A percentile compares a stretch with the other conserved stretches of the same genome.
Conservation (phyloP, 345 rosid species). For the Citrus inodora region DNA sequence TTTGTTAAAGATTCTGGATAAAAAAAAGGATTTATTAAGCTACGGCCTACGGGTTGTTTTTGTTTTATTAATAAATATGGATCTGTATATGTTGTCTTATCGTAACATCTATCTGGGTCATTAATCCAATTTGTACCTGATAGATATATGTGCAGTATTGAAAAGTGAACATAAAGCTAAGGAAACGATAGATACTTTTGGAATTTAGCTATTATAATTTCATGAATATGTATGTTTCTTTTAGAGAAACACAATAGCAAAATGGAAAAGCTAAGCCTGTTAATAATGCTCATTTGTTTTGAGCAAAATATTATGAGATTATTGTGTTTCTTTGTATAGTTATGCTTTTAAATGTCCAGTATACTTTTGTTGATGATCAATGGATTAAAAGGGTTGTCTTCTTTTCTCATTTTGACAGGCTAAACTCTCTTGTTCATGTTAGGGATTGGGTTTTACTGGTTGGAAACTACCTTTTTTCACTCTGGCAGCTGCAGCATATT, state of each 20-base stretch:
- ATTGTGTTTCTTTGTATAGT: not conserved
- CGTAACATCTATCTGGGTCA: not conserved
- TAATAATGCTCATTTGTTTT: not conserved
- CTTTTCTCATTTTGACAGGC: slow-evolving; percentile 36
- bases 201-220: not conserved
- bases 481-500: slow-evolving; percentile 91
- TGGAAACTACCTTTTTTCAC: slow-evolving; percentile 55
- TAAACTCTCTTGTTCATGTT: slow-evolving; percentile 28
- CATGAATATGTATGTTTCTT: not conserved
- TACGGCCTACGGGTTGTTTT: not conserved
- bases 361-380: not conserved
- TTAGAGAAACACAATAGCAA: not conserved
- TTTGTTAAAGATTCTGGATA: not conserved
- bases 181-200: not conserved
- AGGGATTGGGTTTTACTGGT: slow-evolving; percentile 43
- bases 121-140: not conserved
- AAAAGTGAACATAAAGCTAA: not conserved
- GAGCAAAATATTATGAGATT: not conserved
- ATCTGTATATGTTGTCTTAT: not conserved
- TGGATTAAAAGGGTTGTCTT: not conserved
- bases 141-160: not conserved
- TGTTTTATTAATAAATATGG: not conserved
- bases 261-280: not conserved
- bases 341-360: not conserved
- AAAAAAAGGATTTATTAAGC: not conserved